phyloP scores from a whole-genome alignment of 192 early-diverging fungal genomes.

The Geranomyces michiganensis region DNA sequence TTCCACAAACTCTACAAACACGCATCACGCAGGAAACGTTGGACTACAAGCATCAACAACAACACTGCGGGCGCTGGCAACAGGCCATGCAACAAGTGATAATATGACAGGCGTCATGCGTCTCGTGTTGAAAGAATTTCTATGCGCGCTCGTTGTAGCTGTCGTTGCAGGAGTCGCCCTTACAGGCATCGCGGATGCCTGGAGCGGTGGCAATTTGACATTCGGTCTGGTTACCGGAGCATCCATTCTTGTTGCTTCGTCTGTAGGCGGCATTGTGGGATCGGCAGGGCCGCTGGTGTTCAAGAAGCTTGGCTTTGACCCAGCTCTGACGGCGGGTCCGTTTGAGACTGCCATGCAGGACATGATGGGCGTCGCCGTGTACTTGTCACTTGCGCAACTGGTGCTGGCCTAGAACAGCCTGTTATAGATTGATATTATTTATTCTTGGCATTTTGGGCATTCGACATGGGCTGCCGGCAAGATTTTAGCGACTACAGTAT shows the following conservation, averaged over 20 bases:
- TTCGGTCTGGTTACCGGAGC: slow-evolving; percentile 17
- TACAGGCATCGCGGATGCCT: neutral
- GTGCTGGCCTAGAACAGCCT: neutral
- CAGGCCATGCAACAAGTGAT: slow-evolving; percentile 45
- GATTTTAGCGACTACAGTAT: too few relatives aligned
- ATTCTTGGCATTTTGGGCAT: too few relatives aligned
- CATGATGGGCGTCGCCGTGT: slow-evolving; percentile 39
- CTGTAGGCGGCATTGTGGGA: slow-evolving; percentile 39
- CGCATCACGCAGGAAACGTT: slow-evolving; percentile 43
- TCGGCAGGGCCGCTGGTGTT: slow-evolving; percentile 37
- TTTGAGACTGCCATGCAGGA: slow-evolving; percentile 55
- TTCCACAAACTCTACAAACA: neutral
- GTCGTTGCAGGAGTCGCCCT: neutral
- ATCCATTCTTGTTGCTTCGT: slow-evolving; percentile 22
- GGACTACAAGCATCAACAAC: slow-evolving; percentile 50
- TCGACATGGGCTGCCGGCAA: too few relatives aligned
- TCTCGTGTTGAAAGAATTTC: slow-evolving; percentile 41
- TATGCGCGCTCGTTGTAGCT: neutral
- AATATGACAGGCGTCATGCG: slow-evolving; percentile 25
- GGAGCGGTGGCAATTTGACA: neutral
- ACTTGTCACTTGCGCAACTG: slow-evolving; percentile 29
- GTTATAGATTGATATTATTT: too few relatives aligned
- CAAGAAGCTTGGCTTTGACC: slow-evolving; percentile 45
- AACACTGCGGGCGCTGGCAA: slow-evolving; percentile 48
- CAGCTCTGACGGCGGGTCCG: slow-evolving; percentile 49